A percentile compares a stretch with the other conserved stretches of the same genome.
phyloP scores from a whole-genome alignment of 345 rosid genomes.

The Capsella bursapastoris region DNA sequence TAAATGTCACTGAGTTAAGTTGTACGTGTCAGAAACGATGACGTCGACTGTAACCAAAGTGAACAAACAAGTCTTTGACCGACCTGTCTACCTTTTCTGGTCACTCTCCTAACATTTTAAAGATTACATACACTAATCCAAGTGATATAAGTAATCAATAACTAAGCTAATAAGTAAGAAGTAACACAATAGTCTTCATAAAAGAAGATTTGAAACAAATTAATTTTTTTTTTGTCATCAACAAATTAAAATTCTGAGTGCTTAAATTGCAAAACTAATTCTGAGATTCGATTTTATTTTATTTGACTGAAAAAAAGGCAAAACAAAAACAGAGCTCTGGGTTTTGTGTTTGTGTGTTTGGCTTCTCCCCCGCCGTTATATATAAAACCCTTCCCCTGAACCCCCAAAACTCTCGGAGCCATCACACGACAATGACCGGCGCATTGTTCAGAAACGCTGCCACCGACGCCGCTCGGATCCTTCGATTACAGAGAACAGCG shows the following conservation, averaged over 20 bases:
- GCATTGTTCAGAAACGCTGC: slow-evolving; percentile 46
- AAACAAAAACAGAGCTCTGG: slow-evolving; percentile 12
- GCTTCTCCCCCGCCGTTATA: slow-evolving; percentile 31
- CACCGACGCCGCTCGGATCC: slow-evolving; percentile 37
- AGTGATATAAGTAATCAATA: background rate
- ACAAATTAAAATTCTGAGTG: too few relatives aligned
- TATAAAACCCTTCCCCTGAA: slow-evolving; percentile 24
- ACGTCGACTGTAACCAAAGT: slow-evolving; percentile 27
- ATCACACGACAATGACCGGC: slow-evolving; percentile 46
- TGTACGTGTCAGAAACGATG: slow-evolving; percentile 44
- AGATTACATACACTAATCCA: background rate
- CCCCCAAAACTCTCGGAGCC: slow-evolving; percentile 38
- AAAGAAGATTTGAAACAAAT: too few relatives aligned
- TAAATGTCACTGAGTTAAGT: background rate
- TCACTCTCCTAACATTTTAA: slow-evolving; percentile 18
- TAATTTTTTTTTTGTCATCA: too few relatives aligned
- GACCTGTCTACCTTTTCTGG: background rate
- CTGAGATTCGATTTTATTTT: background rate
- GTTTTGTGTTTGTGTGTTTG: background rate
- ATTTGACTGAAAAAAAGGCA: background rate
- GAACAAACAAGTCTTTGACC: slow-evolving; percentile 15
- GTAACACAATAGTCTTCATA: background rate
- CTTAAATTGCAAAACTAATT: background rate
- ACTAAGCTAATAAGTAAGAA: background rate
- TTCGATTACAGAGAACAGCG: slow-evolving; percentile 13